Evolutionary conservation across 768 basidiomycete species (phyloP), one percentile per base, ranked within the genome.

Genomic region (Pleurotus giganteus): DNA sequence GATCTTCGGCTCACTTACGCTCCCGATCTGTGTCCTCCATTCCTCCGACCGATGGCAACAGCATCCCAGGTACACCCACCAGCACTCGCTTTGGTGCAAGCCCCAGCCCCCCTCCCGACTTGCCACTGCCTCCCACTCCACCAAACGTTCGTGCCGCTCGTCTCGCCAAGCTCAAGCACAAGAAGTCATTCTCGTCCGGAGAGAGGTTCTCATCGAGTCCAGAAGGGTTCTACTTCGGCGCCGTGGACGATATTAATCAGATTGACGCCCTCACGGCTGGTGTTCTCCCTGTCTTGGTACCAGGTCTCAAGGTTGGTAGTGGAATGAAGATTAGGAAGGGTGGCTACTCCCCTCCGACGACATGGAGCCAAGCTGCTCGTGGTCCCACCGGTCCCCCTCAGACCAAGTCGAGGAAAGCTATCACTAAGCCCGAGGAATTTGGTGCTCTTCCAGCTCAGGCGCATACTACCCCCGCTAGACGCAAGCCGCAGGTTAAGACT

Each of bases 41-140:
- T 55, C 49, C 29, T 31, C 49, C 49, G 4, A 19, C 31, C 15
- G 49, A 51, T 9, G 34, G n/a, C 34, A 4, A 24, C 49, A 74
- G 66, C 57, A 67, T 66, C 24, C 73, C 75, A 53, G 66, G 65
- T 53, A 74, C 72, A 45, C 71, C 74, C 11, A 67, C 73, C 21
- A 61, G 70, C 47, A 61, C 72, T 64, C 66, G 62, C 26, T 69
- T 73, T 61, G 49, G 49, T 26, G 32, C 49, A 21, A 72, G 64
- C 57, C 69, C 73, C 57, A 82, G 73, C 62, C 82, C 83, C 8
- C 87, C 88, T 27, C 87, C 88, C 3, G 74, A 83, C 1, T 79
- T 82, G 60, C 87, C 88, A 8, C 77, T 89, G 29, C 87, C 88
- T 9, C 87, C 88, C 2, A 90, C 86, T n/a, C 87, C 87, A 27